phyloP scores from a whole-genome alignment of 768 basidiomycete genomes.

The Lepiota brunneoincarnata region DNA sequence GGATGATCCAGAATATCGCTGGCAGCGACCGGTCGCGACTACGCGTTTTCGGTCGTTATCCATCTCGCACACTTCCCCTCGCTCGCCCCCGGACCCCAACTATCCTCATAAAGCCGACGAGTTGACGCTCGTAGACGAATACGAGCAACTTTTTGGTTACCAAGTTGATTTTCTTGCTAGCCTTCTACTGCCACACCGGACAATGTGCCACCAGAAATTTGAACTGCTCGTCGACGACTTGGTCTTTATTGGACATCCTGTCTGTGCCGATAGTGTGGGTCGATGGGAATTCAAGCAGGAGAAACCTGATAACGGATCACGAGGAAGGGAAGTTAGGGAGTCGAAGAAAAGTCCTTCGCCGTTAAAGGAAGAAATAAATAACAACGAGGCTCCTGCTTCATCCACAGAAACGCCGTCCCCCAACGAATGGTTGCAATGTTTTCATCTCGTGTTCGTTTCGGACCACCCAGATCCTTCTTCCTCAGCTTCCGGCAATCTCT shows the following conservation, averaged over 20 bases:
- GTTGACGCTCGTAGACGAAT: slow-evolving; percentile 40
- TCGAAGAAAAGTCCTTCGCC: slow-evolving; percentile 37
- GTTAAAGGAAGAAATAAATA: slow-evolving; percentile 20
- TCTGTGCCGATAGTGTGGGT: slow-evolving; percentile 72
- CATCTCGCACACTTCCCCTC: slow-evolving; percentile 43
- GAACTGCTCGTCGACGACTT: slow-evolving; percentile 90
- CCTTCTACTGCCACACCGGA: slow-evolving; percentile 72
- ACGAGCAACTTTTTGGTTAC: slow-evolving; percentile 76
- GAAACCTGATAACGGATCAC: slow-evolving; percentile 44
- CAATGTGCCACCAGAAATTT: slow-evolving; percentile 92
- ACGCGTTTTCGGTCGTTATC: slow-evolving; percentile 49
- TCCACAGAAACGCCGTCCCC: slow-evolving; percentile 33
- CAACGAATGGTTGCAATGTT: slow-evolving; percentile 64
- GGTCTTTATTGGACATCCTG: slow-evolving; percentile 93
- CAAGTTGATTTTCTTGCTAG: slow-evolving; percentile 77
- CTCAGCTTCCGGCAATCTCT: slow-evolving; percentile 71
- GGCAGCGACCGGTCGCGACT: slow-evolving; percentile 52
- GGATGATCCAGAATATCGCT: slow-evolving; percentile 52
- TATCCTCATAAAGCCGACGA: slow-evolving; percentile 39
- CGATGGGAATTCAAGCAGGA: slow-evolving; percentile 75
- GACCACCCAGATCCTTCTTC: slow-evolving; percentile 91
- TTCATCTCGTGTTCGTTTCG: slow-evolving; percentile 84
- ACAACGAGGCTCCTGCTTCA: slow-evolving; percentile 23
- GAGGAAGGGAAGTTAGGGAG: slow-evolving; percentile 57
- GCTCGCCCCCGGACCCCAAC: slow-evolving; percentile 46